Base-by-base conservation (phyloP, 352 stramenopile genomes). In the Phytophthora litchii region DNA sequence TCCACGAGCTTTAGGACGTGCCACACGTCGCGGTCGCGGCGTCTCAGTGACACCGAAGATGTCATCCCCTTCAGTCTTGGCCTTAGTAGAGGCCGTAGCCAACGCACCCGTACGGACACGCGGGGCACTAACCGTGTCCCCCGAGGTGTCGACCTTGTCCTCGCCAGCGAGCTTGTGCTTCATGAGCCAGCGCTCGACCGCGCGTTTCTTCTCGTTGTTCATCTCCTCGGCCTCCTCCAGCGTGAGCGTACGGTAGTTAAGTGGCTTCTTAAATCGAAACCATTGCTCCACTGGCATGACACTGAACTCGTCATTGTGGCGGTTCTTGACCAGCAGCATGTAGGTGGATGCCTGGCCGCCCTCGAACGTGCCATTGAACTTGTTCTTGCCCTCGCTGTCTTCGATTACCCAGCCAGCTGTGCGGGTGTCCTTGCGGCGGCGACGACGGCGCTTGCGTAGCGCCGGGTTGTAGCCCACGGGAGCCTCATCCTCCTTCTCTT, bases 211-310 rank as follows among this genome's bases (percentile, higher is more conserved):
- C 70, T 95, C 83, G 38, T 93, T 93, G 71, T 92, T 93, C 52
- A 95, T 75, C 31, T 92, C 82, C 54, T 93, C 83, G 14, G 86
- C 86, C 70, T 95, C 86, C 32, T 93, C 83, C 6, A 93, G 78
- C 60, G 83, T 93, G 11, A 95, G 69, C 51, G 86, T 92, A 48
- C 83, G 83, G 72, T 93, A 95, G 65, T 69, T 86, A 0, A 95
- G 64, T 20, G 86, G 86, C 68, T 95, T 95, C 72, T 95, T 95
- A 67, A 95, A 95, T 40, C 86, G 83, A 64, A 95, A 95, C 86
- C 86, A 95, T 53, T 95, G 83, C 65, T 95, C 86, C 48, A 95
- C 78, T 9, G 86, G 82, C 52, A 95, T 91, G 36, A 93, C 80
- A 49, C 80, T 91, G 60, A 95, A 95, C 68, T 95, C 86, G 66